Evolutionary conservation across 805 yeast species (phyloP), one percentile per base, ranked within the genome.

Genomic region (Trichomonascus vanleenenianus): DNA sequence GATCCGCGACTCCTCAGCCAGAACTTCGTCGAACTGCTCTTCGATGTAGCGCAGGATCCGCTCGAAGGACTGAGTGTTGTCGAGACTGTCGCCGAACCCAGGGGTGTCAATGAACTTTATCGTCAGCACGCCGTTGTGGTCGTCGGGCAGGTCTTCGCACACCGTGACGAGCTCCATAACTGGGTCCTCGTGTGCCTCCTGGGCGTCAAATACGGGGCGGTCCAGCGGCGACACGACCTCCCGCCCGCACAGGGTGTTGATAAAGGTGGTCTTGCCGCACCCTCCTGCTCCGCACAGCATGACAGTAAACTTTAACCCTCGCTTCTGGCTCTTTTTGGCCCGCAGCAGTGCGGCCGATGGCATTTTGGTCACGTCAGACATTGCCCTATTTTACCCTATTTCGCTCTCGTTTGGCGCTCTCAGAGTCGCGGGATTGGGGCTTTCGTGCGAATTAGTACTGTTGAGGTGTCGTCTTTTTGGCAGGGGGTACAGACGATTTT

Each of bases 241-340:
- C 41, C 57, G 49, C 85, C 95, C 82, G 67, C 96, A 88, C 44
- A 88, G 71, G 32, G 95, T 83, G 68, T 89, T 88, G 62, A 89
- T 85, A 57, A 88, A 83, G 3, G 96, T 88, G n/a, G 95, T 83
- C 62, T 96, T 76, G 14, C 96, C 96, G 39, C 80, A 70, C 2
- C 97, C 97, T 82, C 81, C 78, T 60, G 85, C 83, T 37, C 96
- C 97, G 46, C 86, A 81, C 33, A 85, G 81, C 91, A 88, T 81
- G 48, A 85, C 62, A 18, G 94, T 83, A 71, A 88, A 86, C 59
- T 85, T 85, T 68, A 85, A 79, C 30, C 88, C 84, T 65, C 85
- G 83, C 65, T 85, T 86, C 64, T 85, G 69, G 42, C 81, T 83
- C 69, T 85, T 85, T 62, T 85, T 78, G 68, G 85, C 85, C 62